Conservation (phyloP, 2,329 filamentous ascomycete species). For the Trichoderma gracile region DNA sequence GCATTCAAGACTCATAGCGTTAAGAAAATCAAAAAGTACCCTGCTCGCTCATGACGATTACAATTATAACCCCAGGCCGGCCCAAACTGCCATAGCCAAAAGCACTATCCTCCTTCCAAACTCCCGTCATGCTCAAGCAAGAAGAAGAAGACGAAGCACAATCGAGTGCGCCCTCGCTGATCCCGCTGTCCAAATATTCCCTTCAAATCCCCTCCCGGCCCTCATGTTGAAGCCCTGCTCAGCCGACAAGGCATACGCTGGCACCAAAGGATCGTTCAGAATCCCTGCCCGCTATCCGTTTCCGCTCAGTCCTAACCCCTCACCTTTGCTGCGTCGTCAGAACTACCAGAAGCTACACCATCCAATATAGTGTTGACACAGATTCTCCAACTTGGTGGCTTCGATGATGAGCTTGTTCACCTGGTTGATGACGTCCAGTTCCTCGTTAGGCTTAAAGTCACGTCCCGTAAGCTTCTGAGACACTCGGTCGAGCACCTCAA, state of each 20-base stretch:
- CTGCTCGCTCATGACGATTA: slow-evolving; percentile 24
- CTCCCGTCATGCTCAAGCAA: slow-evolving; percentile 11
- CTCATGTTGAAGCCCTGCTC: background rate
- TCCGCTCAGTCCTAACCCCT: background rate
- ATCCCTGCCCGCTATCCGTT: background rate
- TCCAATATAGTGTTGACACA: slow-evolving; percentile 98
- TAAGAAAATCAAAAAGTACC: slow-evolving; percentile 18
- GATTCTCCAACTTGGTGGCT: slow-evolving; percentile 93
- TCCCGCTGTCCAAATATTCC: slow-evolving; percentile 9
- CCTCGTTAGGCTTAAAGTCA: slow-evolving; percentile 85
- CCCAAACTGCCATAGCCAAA: slow-evolving; percentile 26
- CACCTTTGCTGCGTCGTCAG: background rate
- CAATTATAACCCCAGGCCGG: slow-evolving; percentile 22
- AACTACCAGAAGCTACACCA: slow-evolving; percentile 97
- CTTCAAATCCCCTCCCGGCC: background rate
- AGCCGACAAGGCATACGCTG: background rate
- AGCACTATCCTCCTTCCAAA: slow-evolving; percentile 19
- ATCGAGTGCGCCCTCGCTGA: background rate
- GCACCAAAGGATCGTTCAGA: background rate
- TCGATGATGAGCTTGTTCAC: slow-evolving; percentile 94
- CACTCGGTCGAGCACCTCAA: slow-evolving; percentile 89
- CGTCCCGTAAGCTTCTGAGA: slow-evolving; percentile 93
- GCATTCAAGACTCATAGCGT: background rate
- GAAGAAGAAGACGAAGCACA: slow-evolving; percentile 1
- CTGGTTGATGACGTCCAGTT: slow-evolving; percentile 81